Conservation (phyloP, 2,329 filamentous ascomycete genomes). For the Aspergillus sp. region DNA sequence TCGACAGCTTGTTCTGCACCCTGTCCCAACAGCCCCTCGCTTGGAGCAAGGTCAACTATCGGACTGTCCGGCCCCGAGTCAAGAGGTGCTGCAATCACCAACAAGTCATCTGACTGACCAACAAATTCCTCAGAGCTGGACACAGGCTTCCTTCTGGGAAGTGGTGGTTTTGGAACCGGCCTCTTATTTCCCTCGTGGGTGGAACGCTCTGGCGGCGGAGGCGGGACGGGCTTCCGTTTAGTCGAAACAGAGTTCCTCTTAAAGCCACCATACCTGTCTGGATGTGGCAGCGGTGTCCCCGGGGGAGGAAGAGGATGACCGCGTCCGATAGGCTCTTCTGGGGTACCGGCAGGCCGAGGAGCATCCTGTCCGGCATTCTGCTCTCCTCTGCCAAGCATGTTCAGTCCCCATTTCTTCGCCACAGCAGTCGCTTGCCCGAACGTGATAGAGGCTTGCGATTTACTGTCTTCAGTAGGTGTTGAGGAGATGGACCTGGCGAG, state of each 20-base stretch:
- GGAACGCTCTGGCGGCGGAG: constrained; percentile 27
- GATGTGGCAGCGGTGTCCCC: constrained; percentile 68
- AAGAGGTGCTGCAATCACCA: constrained; percentile 59
- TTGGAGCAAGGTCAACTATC: constrained; percentile 14
- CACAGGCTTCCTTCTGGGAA: constrained; percentile 44
- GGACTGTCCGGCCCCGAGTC: constrained; percentile 50
- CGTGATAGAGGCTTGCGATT: constrained; percentile 35
- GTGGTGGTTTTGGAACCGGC: constrained; percentile 39
- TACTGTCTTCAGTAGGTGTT: constrained; percentile 27
- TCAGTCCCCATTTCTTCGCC: constrained; percentile 55
- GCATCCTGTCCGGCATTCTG: constrained; percentile 35
- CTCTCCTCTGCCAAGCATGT: constrained; percentile 42
- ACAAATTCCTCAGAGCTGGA: constrained; percentile 26
- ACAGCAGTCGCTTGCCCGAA: constrained; percentile 48
- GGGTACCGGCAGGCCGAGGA: constrained; percentile 37
- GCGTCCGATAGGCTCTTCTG: constrained; percentile 68
- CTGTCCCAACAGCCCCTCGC: neutral
- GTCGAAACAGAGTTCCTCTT: constrained; percentile 54
- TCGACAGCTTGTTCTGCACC: neutral
- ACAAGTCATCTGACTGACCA: constrained; percentile 44
- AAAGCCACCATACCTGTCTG: constrained; percentile 50
- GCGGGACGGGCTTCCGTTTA: constrained; percentile 57
- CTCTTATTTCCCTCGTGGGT: constrained; percentile 25
- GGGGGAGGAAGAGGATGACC: constrained; percentile 76
- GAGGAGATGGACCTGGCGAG: constrained; percentile 21